phyloP scores from a whole-genome alignment of 1,284 basidiomycete genomes.

The Sporisorium scitamineum region DNA sequence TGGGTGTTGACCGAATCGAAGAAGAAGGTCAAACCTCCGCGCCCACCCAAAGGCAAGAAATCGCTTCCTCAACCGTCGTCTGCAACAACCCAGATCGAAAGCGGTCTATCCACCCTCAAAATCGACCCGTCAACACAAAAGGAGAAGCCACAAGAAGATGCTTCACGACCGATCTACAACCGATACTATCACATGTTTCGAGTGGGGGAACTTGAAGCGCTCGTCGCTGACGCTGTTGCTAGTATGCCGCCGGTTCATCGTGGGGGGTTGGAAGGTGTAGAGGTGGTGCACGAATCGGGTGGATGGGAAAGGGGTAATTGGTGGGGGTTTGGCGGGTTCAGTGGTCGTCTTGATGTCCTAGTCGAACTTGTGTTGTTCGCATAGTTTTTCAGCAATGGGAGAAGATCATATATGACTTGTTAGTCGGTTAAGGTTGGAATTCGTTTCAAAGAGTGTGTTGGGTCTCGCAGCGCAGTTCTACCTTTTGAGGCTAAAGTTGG shows the following conservation, averaged over 20 bases:
- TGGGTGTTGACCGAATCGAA: conserved; percentile 59
- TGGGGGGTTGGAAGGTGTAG: conserved; percentile 1
- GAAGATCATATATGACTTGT: too few species aligned
- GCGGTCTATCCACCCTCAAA: background rate
- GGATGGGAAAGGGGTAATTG: conserved; percentile 69
- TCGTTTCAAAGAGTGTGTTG: too few species aligned
- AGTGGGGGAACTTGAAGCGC: conserved; percentile 60
- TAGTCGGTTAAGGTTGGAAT: too few species aligned
- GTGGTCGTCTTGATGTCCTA: conserved; percentile 12
- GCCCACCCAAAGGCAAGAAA: conserved; percentile 4
- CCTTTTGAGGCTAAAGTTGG: too few species aligned
- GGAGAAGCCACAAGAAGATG: conserved; percentile 1
- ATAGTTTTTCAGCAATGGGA: too few species aligned
- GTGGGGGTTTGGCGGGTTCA: conserved; percentile 69
- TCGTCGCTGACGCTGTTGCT: conserved; percentile 56
- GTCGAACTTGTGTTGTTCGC: too few species aligned
- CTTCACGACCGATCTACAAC: conserved; percentile 53
- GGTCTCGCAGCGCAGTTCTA: too few species aligned
- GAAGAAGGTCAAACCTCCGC: conserved; percentile 15
- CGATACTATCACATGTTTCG: conserved; percentile 68
- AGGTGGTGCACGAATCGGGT: conserved; percentile 49
- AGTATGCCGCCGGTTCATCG: conserved; percentile 23
- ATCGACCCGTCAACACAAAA: background rate
- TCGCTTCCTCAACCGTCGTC: background rate
- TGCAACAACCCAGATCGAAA: conserved; percentile 33